Evolutionary conservation across 805 yeast genomes (phyloP).

Genomic region (Pichia scutulata): DNA sequence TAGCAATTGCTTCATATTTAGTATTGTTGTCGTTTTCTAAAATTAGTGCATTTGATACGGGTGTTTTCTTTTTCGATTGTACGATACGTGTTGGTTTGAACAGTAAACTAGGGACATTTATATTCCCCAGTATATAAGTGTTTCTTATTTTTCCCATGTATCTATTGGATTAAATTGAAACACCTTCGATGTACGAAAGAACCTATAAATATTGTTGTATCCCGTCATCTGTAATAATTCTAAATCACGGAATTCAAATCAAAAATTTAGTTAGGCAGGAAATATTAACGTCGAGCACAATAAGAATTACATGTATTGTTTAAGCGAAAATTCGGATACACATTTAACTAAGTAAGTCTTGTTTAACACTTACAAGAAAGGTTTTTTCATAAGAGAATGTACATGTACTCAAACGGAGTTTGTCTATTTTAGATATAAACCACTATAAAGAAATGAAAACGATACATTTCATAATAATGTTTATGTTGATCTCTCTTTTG

Average conservation of each 20-base stretch:
- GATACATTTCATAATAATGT: neutral
- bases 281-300: neutral
- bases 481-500: slow-evolving; percentile 8
- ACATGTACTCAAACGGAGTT: too few species aligned
- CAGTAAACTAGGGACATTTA: neutral
- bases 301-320: too few species aligned
- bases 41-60: neutral
- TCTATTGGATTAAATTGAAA: neutral
- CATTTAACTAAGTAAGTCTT: too few species aligned
- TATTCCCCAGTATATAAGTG: neutral
- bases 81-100: neutral
- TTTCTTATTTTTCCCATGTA: neutral
- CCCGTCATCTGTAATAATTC: neutral
- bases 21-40: neutral
- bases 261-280: neutral
- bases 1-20: neutral
- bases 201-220: neutral
- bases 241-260: neutral
- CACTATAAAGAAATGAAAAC: too few species aligned
- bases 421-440: too few species aligned
- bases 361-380: too few species aligned
- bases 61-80: neutral
- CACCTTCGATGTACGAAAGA: neutral
- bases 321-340: too few species aligned
- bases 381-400: neutral